Evolutionary conservation across 495 filamentous ascomycete species (phyloP).

Genomic region (Neurospora sp.): DNA sequence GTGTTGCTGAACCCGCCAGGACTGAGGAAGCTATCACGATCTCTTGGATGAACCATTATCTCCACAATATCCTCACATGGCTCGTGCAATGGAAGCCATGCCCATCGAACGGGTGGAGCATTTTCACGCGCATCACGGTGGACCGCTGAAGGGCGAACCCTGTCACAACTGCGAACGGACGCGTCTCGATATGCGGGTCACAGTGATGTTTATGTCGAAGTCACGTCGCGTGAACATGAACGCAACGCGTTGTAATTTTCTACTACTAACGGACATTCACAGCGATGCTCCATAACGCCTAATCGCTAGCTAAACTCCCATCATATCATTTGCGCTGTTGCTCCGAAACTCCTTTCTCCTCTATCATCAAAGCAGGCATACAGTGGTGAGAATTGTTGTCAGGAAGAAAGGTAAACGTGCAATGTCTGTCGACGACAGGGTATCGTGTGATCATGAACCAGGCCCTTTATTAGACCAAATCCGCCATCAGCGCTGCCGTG

Average conservation of each 20-base stretch:
- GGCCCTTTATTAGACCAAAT: slow-evolving; percentile 9
- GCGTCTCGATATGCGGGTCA: not conserved
- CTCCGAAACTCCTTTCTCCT: not conserved
- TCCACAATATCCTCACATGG: not conserved
- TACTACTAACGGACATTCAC: not conserved
- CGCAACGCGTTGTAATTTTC: not conserved
- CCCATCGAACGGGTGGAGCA: not conserved
- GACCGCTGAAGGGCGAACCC: not conserved
- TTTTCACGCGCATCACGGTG: not conserved
- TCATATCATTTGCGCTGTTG: not conserved
- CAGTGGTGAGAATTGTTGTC: not conserved
- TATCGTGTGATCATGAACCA: slow-evolving; percentile 4
- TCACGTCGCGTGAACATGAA: not conserved
- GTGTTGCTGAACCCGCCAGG: not conserved
- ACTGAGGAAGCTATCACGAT: not conserved
- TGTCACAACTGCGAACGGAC: not conserved
- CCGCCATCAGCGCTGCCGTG: slow-evolving; percentile 5
- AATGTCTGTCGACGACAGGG: slow-evolving; percentile 1
- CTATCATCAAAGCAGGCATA: not conserved
- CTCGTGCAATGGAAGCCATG: not conserved
- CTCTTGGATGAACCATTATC: not conserved
- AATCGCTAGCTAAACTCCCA: not conserved
- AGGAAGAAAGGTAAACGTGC: not conserved
- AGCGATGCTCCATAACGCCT: not conserved
- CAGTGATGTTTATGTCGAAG: not conserved